Conservation (phyloP, 805 yeast species). For the Saturnispora silvae region DNA sequence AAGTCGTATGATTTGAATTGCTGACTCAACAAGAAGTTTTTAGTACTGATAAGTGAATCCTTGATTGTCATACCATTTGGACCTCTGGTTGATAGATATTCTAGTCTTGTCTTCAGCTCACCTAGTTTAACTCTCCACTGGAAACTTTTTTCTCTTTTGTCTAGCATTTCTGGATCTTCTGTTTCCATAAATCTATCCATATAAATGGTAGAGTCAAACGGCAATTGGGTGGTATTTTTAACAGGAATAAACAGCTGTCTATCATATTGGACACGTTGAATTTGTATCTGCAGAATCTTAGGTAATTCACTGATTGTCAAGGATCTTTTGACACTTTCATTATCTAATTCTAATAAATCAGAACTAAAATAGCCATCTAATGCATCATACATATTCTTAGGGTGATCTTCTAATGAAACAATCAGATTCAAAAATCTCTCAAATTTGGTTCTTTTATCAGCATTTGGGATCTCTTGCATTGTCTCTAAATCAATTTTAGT, state of each 20-base stretch:
- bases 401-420: conserved; percentile 81
- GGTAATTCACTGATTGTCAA: conserved; percentile 68
- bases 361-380: conserved; percentile 75
- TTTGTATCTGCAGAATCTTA: conserved; percentile 77
- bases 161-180: conserved; percentile 40
- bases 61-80: conserved; percentile 39
- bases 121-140: conserved; percentile 51
- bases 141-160: conserved; percentile 45
- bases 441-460: conserved; percentile 36
- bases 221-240: conserved; percentile 73
- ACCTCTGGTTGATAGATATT: conserved; percentile 33
- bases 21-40: conserved; percentile 40
- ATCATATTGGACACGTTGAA: conserved; percentile 89
- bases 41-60: conserved; percentile 47
- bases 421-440: conserved; percentile 76
- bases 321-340: conserved; percentile 64
- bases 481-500: conserved; percentile 33
- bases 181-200: conserved; percentile 84
- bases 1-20: conserved; percentile 27
- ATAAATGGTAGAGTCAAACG: conserved; percentile 66
- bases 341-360: conserved; percentile 57
- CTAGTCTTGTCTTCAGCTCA: conserved; percentile 33
- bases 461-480: conserved; percentile 20
- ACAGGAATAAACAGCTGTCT: conserved; percentile 61
- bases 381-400: conserved; percentile 83